Evolutionary conservation across 768 basidiomycete genomes (phyloP), one percentile per base, ranked within the genome.

Genomic region (Naganishia friedmannii): DNA sequence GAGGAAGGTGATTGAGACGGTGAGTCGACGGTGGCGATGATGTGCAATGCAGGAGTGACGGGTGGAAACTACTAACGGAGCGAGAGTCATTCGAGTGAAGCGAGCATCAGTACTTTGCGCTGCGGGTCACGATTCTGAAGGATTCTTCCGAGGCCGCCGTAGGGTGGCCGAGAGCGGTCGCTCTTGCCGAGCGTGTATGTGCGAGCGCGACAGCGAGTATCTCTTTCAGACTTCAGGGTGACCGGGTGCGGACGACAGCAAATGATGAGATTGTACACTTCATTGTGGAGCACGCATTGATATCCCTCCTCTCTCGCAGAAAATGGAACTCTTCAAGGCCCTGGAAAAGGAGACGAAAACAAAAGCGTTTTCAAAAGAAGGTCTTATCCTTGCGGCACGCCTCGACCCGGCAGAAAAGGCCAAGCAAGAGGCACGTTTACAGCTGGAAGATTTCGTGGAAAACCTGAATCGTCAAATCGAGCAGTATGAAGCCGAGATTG

Each of bases 331-430:
- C 80, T 99, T 99, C 87, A 99, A 99, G 78, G 95, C 95, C 28
- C 93, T 94, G 83, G 96, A 99, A 84, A 99, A 98, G 84, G 96
- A 99, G 83, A 98, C 98, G 95, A 99, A 99, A 86, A 98, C 96
- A 70, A 99, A 99, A 82, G 96, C 96, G 0, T 99, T 98, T 83
- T 97, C 94, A 23, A 99, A 98, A 79, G 96, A 98, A 82, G 96
- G 96, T 51, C 85, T 99, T 51, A 96, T 90, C 71, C 92, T 93
- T 71, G 92, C 93, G 13, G 87, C 92, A 45, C 93, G 91, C 77
- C 88, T 98, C 28, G 96, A 98, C 82, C 96, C 96, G 67, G 93
- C 92, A 78, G 93, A 95, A 69, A 93, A 96, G 83, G 93, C 94
- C 82, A 97, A 97, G 82, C 86, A 89, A 74, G 95, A 98, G 76